Base-by-base conservation (phyloP, 176 grass and related monocot genomes). In the Bonia amplexicaulis region DNA sequence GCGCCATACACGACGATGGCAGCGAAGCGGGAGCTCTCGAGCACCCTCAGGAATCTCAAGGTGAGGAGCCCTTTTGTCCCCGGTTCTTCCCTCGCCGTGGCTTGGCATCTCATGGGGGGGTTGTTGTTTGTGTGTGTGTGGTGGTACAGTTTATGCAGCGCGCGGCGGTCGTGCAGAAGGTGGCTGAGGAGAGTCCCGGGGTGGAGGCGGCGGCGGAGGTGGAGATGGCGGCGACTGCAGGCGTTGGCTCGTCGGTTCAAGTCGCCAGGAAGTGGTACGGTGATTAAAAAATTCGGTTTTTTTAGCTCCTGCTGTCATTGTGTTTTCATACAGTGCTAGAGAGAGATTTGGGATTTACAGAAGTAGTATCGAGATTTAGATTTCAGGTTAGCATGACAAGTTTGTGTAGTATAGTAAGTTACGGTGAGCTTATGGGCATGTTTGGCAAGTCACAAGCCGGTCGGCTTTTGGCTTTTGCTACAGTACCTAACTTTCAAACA, bases 11-110 rank as follows among this genome's bases (percentile, higher is more conserved):
- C 27, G 25, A 12, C 20, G 66, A 90, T 90, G 89, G 91, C 94
- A 91, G 91, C 89, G 77, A 98, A 95, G 80, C 83, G 93, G 60
- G 95, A 95, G 93, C 91, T 98, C 71, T 98, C 95, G 29, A 92
- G 81, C 69, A 98, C 93, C 16, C 91, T 98, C 47, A 91, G 70
- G 89, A 95, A 92, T 49, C 85, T 98, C 2, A 98, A 98, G 89
- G 95, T 85, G 46, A 90, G 25, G 35, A 58, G 11, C 22, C 41
- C 7, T 53, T 4, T 64, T 40, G 35, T 6, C 69, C n/a, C 26
- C 9, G 75, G n/a, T 26, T 8, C 82, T 54, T 55, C 61, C 12
- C 47, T 27, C 37, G 51, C 48, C 37, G 49, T 76, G 84, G 22
- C 39, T 17, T 29, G 59, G 45, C 20, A 8, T 69, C 80, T 88